Evolutionary conservation across 2,329 filamentous ascomycete genomes (phyloP).

Genomic region (Aspergillus brasiliensis): DNA sequence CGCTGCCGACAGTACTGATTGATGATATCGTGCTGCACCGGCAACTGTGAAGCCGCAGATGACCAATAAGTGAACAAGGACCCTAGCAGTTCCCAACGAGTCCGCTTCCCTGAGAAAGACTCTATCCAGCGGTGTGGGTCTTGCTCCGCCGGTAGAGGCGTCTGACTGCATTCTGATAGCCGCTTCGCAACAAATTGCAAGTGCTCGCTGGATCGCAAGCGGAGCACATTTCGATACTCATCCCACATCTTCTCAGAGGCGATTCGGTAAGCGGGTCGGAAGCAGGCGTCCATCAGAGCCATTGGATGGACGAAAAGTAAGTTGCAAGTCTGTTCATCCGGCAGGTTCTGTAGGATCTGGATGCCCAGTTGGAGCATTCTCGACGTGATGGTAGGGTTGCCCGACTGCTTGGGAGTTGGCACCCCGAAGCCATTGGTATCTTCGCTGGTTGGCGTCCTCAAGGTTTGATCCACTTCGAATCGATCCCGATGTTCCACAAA

Average conservation of each 20-base stretch:
- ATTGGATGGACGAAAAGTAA: background rate
- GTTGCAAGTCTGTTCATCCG: background rate
- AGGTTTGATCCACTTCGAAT: slow-evolving; percentile 2
- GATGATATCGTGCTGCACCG: background rate
- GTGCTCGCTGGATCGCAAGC: background rate
- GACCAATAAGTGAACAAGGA: slow-evolving; percentile 7
- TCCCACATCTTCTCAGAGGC: background rate
- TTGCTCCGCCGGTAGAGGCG: background rate
- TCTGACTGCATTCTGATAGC: background rate
- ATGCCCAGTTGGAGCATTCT: background rate
- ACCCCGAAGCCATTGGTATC: background rate
- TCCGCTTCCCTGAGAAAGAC: background rate
- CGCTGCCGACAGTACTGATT: background rate
- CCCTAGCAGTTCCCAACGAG: background rate
- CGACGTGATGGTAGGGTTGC: background rate
- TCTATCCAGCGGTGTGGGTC: background rate
- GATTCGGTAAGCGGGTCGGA: background rate
- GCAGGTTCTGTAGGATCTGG: slow-evolving; percentile 1
- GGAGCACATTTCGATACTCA: background rate
- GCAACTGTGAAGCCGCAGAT: background rate
- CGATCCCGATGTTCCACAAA: slow-evolving; percentile 8
- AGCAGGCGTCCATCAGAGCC: background rate
- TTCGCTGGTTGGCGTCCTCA: background rate
- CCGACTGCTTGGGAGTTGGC: background rate
- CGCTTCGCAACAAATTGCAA: background rate